Conservation (phyloP, 495 filamentous ascomycete genomes). For the Thozetella sp. region DNA sequence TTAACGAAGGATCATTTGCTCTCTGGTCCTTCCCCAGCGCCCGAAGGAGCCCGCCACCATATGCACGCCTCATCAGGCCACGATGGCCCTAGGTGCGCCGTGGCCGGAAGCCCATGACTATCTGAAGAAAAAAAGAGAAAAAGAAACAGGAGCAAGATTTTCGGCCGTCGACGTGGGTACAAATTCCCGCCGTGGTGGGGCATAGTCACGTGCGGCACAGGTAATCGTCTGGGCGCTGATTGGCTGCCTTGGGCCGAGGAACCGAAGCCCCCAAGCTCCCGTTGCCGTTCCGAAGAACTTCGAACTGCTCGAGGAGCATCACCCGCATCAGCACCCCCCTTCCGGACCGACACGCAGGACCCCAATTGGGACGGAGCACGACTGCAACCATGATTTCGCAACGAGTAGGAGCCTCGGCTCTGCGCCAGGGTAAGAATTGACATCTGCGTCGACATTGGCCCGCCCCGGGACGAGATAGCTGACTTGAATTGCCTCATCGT, state of each 20-base stretch:
- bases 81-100: conserved; percentile 27
- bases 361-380: conserved; percentile 3
- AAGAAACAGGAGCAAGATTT: conserved; percentile 18
- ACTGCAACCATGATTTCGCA: conserved; percentile 30
- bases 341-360: not conserved
- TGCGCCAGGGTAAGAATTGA: conserved; percentile 31
- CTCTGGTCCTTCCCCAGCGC: conserved; percentile 40
- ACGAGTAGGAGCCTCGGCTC: conserved; percentile 32
- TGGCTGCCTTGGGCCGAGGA: conserved; percentile 30
- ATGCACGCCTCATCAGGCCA: conserved; percentile 31
- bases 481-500: conserved; percentile 6
- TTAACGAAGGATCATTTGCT: conserved; percentile 63
- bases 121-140: conserved; percentile 45
- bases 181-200: conserved; percentile 24
- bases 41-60: conserved; percentile 36
- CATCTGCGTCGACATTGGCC: not conserved
- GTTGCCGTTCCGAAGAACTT: not conserved
- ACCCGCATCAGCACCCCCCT: conserved; percentile 2
- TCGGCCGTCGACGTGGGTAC: conserved; percentile 8
- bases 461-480: conserved; percentile 4
- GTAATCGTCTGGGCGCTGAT: conserved; percentile 21
- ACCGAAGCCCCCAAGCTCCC: conserved; percentile 14
- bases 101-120: conserved; percentile 46
- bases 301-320: conserved; percentile 5
- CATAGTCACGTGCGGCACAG: conserved; percentile 11